Conservation (phyloP, 345 rosid species). For the Populus nigra region DNA sequence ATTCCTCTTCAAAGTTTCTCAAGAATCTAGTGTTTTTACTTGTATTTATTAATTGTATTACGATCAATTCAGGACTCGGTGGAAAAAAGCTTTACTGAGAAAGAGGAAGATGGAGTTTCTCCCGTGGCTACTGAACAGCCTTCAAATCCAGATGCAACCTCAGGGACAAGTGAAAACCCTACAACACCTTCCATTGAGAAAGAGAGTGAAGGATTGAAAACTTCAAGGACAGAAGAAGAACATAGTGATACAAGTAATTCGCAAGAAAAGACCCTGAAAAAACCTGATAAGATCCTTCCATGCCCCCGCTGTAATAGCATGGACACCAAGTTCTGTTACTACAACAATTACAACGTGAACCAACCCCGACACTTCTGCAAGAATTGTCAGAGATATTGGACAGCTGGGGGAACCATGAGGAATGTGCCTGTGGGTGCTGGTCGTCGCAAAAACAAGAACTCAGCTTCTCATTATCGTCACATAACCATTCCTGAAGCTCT, state of each 20-base stretch:
- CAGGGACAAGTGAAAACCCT: constrained; percentile 34
- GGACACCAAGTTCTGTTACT: constrained; percentile 40
- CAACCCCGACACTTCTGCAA: constrained; percentile 39
- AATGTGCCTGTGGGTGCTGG: constrained; percentile 41
- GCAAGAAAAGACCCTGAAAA: constrained; percentile 26
- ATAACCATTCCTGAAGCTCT: constrained; percentile 61
- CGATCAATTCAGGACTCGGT: constrained; percentile 38
- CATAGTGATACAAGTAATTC: constrained; percentile 28
- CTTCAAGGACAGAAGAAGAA: constrained; percentile 31
- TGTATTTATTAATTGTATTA: background rate
- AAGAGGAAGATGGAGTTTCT: constrained; percentile 25
- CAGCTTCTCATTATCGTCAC: constrained; percentile 54
- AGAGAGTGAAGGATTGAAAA: constrained; percentile 26
- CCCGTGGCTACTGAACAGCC: constrained; percentile 32
- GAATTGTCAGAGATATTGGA: constrained; percentile 40
- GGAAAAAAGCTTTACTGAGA: constrained; percentile 35
- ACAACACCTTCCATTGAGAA: constrained; percentile 33
- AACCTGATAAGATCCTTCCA: constrained; percentile 34
- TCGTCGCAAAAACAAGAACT: constrained; percentile 33
- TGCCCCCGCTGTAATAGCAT: constrained; percentile 40
- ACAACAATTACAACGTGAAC: constrained; percentile 36
- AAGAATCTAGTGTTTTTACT: background rate
- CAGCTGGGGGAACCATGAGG: constrained; percentile 40
- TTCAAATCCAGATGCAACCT: constrained; percentile 33
- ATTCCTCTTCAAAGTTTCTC: background rate